Base-by-base conservation (phyloP, 495 filamentous ascomycete species). In the Daldinia decipiens region DNA sequence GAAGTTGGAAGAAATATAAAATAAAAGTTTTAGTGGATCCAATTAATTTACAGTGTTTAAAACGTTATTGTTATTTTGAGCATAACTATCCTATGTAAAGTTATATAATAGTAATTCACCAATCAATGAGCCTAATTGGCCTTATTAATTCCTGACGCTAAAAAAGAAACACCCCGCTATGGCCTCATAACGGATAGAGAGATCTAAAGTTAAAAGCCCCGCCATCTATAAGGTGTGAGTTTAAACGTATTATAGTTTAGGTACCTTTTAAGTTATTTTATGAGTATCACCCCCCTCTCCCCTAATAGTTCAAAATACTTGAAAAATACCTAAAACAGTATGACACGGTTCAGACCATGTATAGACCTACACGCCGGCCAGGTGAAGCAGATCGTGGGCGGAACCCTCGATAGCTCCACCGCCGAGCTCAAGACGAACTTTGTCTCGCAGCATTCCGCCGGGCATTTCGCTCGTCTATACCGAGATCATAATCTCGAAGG, bases 301-400 rank as follows among this genome's bases (percentile, higher is more conserved):
- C n/a, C 12, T 11, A 36, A 36, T 13, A 36, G 11, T 36, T 4
- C 13, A 13, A 36, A 36, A 36, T 13, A 36, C 1, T 36, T 24
- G 12, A 24, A 13, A 45, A 27, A 21, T n/a, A 57, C 12, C 15
- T n/a, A 50, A 36, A 60, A 6, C 62, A 84, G 76, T 64, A 99
- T 99, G 95, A 98, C 96, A 3, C 87, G 89, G 75, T 99, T 98
- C 79, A 86, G 95, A 13, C 96, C 95, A 15, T 99, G 95, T 78
- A 98, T 99, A 79, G 95, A 99, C 81, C 86, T 99, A 29, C 95
- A 99, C 81, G 89, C 94, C 8, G 96, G 96, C 6, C 87, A 92
- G 77, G 95, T 99, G 31, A 99, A 99, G 82, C 95, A 99, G 80
- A 99, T 99, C 72, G 94, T 99, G 39, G 95, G 95, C 58, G 94